Base-by-base conservation (phyloP, 2,329 filamentous ascomycete species). In the Venturia nashicola region DNA sequence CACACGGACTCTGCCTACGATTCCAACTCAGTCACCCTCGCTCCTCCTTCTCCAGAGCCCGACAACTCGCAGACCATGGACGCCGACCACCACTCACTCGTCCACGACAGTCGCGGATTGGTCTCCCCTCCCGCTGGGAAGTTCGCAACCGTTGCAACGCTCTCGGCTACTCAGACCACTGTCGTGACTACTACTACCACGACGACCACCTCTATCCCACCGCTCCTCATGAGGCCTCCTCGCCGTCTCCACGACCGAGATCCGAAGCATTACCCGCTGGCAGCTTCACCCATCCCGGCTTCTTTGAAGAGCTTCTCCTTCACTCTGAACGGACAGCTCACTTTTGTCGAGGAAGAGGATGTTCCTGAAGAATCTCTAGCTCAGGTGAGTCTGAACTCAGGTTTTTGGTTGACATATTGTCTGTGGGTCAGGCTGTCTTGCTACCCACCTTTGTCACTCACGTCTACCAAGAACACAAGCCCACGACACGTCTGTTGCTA, bases 101-200 rank as follows among this genome's bases (percentile, higher is more conserved):
- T 60, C 14, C 57, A 60, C n/a, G 59, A 46, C 23, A 46, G n/a
- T 39, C 27, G 20, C 59, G 43, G 59, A n/a, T 14, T 61, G 23
- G 39, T 43, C 59, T 61, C 39, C 12, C 39, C 39, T 8, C 61
- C 61, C 8, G 16, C 18, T 27, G 59, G 36, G 11, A 42, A 62
- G 23, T 65, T 40, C 46, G 44, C 55, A 27, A 80, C 82, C 59
- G 73, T 86, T 64, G 84, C 80, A 55, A 83, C 84, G 70, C 80
- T 87, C 65, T 83, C 82, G 2, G 81, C 84, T 18, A 87, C 84
- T 14, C 82, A 84, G 70, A 86, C 84, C 12, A 86, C 84, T 0
- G 81, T 86, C 12, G 85, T 96, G 67, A 96, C 92, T 1, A 97
- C 93, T 0, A 97, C 92, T 0, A 97, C 91, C 0, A 96, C 91